Base-by-base conservation (phyloP, 1,139 yeast species). In the Sugiyamaella grinbergsii region DNA sequence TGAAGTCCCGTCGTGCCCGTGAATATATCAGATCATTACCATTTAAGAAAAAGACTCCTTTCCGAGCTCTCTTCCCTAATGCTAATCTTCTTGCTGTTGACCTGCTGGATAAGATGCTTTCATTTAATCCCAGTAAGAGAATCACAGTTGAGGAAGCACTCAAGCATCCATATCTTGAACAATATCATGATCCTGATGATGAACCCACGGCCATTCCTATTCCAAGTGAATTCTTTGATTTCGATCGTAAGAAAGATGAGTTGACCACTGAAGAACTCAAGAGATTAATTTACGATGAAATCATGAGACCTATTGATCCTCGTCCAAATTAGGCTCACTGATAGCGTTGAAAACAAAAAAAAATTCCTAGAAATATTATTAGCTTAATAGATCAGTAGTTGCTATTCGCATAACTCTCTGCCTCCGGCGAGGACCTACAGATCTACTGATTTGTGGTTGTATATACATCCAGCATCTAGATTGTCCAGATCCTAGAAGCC, bases 1-100 rank as follows among this genome's bases (percentile, higher is more conserved):
- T 93, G 62, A 88, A 86, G 68, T 82, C 89, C 54, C 80, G 81
- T 60, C 77, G 96, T 40, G 98, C 98, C 0, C 77, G 94, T 53
- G 94, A 87, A 61, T 93, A 93, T 69, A 85, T 93, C 52, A 74
- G 83, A 45, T 76, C 88, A 20, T 76, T 89, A 57, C 94, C 95
- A 36, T 79, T 80, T 65, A 75, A 79, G 60, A 76, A 79, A 57
- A 79, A 76, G 59, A 72, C 79, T 2, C 80, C 85, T 16, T 76
- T 86, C 59, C 63, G 68, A 23, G 70, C 76, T 48, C 65, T 83
- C 41, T 81, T 83, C 62, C 80, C 82, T 22, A 57, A 63, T 18
- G 73, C 74, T 5, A 85, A 85, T 65, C 89, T 94, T 2, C 63
- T 76, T 55, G 96, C 94, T 0, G 69, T 91, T 46, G 96, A 91